Conservation (phyloP, 306 rosid genomes). For the Alnus rubra region DNA sequence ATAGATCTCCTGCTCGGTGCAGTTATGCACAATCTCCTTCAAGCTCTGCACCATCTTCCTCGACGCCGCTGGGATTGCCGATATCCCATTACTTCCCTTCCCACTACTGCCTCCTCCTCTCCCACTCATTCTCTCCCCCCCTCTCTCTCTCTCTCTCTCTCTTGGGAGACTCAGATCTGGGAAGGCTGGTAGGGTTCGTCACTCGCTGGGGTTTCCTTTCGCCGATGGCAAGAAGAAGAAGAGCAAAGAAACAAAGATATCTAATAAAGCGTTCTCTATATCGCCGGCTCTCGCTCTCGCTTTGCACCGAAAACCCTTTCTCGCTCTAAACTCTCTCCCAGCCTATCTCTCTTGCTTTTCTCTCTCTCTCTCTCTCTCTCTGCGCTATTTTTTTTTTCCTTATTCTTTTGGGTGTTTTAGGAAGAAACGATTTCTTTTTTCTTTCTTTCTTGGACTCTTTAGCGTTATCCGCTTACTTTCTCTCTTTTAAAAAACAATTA, state of each 20-base stretch:
- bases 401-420: background rate
- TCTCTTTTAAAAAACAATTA: too few relatives aligned
- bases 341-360: constrained; percentile 16
- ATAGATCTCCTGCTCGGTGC: constrained; percentile 94
- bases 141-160: constrained; percentile 24
- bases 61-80: constrained; percentile 76
- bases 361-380: background rate
- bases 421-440: background rate
- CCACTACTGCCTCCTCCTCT: constrained; percentile 48
- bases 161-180: constrained; percentile 45
- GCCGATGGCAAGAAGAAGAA: constrained; percentile 40
- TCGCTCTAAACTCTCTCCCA: background rate
- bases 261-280: background rate
- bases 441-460: background rate
- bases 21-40: constrained; percentile 85
- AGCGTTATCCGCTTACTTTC: background rate
- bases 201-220: constrained; percentile 60
- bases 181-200: constrained; percentile 17
- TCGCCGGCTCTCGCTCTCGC: background rate
- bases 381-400: background rate
- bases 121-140: constrained; percentile 60
- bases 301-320: constrained; percentile 43
- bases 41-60: constrained; percentile 92
- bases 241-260: background rate
- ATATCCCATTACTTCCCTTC: constrained; percentile 55